Percentiles rank a stretch among this genome's conserved stretches.
These are phyloP conservation scores for Aspergillus jensenii DNA, from an alignment of 2,329 filamentous ascomycete genomes.

Conservation along the genomic window DNA sequence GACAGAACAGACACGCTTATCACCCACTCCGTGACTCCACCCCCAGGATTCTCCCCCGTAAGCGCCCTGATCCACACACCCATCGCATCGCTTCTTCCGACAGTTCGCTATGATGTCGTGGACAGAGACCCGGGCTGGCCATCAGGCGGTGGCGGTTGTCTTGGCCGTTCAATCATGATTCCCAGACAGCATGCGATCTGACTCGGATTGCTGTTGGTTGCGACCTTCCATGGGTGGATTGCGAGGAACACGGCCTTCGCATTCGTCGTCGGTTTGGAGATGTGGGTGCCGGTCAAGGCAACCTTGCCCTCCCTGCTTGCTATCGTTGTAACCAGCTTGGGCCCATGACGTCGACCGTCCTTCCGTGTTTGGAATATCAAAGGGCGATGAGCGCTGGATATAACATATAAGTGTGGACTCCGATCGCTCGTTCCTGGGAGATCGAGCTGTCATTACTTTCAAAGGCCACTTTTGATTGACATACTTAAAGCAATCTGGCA, in stretches of 20 bases:
- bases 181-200: background rate
- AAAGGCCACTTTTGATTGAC: background rate
- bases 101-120: background rate
- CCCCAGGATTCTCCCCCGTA: background rate
- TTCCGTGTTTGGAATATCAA: background rate
- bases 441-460: background rate
- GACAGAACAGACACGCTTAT: background rate
- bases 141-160: background rate
- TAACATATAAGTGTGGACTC: constrained; percentile 2
- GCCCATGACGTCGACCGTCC: background rate
- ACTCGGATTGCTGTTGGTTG: background rate
- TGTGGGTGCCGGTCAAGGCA: background rate
- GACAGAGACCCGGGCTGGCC: background rate
- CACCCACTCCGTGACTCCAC: background rate
- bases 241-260: background rate
- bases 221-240: background rate
- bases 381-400: background rate
- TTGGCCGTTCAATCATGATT: constrained; percentile 1
- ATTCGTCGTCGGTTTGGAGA: background rate
- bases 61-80: background rate
- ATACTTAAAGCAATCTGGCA: background rate
- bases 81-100: background rate
- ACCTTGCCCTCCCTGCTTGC: background rate
- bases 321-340: background rate
- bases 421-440: background rate